phyloP scores from a whole-genome alignment of 345 rosid species.

The Syzygium aqueum region DNA sequence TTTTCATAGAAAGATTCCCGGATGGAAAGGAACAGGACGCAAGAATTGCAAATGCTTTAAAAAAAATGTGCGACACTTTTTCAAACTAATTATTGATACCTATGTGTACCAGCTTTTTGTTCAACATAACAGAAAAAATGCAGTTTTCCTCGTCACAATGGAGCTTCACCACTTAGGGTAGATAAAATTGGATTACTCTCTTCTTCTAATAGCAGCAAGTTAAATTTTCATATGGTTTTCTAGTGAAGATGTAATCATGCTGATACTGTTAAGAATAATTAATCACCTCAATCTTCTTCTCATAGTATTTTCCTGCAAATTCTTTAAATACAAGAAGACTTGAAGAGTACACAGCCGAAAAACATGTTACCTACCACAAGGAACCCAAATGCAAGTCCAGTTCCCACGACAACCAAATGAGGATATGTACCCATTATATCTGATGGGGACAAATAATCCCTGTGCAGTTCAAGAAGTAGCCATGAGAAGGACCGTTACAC shows the following conservation, averaged over 20 bases:
- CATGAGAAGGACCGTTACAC: not conserved
- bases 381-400: conserved; percentile 99
- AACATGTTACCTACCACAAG: conserved; percentile 59
- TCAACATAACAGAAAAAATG: not conserved
- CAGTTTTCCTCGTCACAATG: not conserved
- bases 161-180: not conserved
- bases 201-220: not conserved
- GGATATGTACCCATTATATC: conserved; percentile 75
- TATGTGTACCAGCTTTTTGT: not conserved
- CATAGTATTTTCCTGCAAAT: not conserved
- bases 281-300: not conserved
- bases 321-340: not conserved
- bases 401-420: conserved; percentile 79
- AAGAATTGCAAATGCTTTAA: not conserved
- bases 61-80: not conserved
- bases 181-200: not conserved
- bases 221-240: not conserved
- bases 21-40: not conserved
- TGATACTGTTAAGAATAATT: not conserved
- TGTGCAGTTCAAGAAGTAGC: conserved; percentile 18
- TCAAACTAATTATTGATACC: not conserved
- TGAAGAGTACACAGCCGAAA: not conserved
- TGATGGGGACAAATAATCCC: conserved; percentile 77
- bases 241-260: not conserved
- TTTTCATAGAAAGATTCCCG: not conserved